Base-by-base conservation (phyloP, 495 filamentous ascomycete species). In the Penicillium paxilli region DNA sequence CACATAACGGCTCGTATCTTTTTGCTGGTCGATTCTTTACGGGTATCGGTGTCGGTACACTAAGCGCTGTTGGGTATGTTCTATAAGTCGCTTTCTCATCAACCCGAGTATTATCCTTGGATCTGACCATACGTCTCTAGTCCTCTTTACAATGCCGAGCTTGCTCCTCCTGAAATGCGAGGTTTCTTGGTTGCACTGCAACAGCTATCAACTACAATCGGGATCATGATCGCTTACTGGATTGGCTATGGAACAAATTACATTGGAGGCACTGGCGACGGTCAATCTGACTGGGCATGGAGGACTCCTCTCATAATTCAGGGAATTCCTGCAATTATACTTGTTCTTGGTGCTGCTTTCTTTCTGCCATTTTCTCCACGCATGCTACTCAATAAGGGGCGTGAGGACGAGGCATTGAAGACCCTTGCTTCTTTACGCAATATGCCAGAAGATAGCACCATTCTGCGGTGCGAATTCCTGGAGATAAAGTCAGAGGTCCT, bases 321-420 rank as follows among this genome's bases (percentile, higher is more conserved):
- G 52, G 68, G 83, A 24, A 63, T 77, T 16, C 81, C 85, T 0
- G 82, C 83, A 4, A 37, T 49, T 19, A 19, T 85, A 28, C 70
- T 87, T 5, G 77, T 81, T 19, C 56, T 71, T 23, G 86, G 86
- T 37, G 87, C 88, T 69, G 87, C 86, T 62, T 75, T 90, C 83
- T n/a, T n/a, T n/a, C 21, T 58, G n/a, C 87, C 87, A 3, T 89
- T 86, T 72, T 88, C 85, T 1, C 87, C 87, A 1, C 79, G 87
- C 59, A 87, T 85, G 86, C 73, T 90, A 1, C 67, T 84, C 17
- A 80, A 87, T 54, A 83, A 87, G 55, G 70, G 75, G 26, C 84
- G 86, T 32, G 83, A 87, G 57, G 74, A 74, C 0, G 85, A 89
- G 63, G 85, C 84, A 9, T 0, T 81, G 35, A 71, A 71, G 21